Evolutionary conservation across 148 eudicot genomes (phyloP), one percentile per base, ranked within the genome.

Genomic region (Dianthus caryophyllus): DNA sequence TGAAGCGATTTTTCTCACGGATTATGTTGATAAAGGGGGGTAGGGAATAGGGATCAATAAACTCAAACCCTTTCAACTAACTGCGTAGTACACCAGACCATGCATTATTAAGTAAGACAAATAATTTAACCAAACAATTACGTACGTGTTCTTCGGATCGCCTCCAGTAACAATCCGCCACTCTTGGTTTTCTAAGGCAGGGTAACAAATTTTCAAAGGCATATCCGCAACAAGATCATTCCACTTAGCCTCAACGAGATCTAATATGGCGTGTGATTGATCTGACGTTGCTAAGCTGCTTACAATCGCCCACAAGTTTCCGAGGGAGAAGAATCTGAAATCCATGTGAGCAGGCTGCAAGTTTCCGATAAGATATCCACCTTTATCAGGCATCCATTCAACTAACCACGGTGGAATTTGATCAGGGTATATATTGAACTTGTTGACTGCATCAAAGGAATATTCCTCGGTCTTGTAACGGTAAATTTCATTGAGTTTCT

Each of bases 261-360:
- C 90, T 67, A 86, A 76, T 48, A 86, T 84, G 30, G 91, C 90
- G 72, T 86, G 82, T 16, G 87, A 82, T 66, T 86, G 84, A n/a
- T 74, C 84, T 22, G 67, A 60, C 44, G 87, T 83, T 13, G 90
- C 90, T 58, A 86, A 82, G 69, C 84, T 76, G 74, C 87, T 79
- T 48, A 83, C 72, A 20, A 89, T 83, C n/a, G 85, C 73, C 96
- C 96, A 89, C 16, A 89, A 63, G 36, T 86, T 89, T 46, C 96
- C 96, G 0, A 89, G 84, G 13, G 88, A 79, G 76, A 89, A 89
- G 72, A 86, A 89, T 24, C 96, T 83, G 71, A 89, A 89, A 71
- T 86, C 96, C 96, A 89, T 89, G 73, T 89, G 89, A 41, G 96
- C 96, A 54, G 96, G 96, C 77, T 89, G 91, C 72, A 89, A 75